Evolutionary conservation across 495 filamentous ascomycete species (phyloP), one percentile per base, ranked within the genome.

Genomic region (Neurospora sp.): DNA sequence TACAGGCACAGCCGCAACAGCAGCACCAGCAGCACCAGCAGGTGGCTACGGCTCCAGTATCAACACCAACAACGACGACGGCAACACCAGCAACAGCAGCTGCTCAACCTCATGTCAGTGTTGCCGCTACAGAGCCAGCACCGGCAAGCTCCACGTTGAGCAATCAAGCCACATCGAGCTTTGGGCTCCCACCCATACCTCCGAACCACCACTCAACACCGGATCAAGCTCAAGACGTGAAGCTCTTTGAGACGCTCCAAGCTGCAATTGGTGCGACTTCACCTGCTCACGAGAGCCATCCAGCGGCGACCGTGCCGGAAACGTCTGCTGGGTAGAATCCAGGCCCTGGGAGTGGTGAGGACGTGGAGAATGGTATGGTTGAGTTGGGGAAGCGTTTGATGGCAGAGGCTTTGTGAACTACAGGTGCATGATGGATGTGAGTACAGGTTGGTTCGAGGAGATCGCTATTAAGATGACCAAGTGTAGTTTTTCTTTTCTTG

Each of bases 171-270:
- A 37, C 54, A 18, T 39, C 39, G 23, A 37, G 71, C 20, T 66
- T 73, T 38, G 60, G 44, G 2, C 70, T 74, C 8, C 77, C 75
- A 20, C 75, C 76, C 12, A 76, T 78, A 69, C 77, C 77, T 11
- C 77, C 77, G 5, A 79, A 79, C 54, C 77, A 78, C 46, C 77
- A 79, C 70, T 75, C 77, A n/a, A 75, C 76, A 9, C 77, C 76
- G 6, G 78, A 80, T 42, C 77, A 79, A n/a, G 73, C 72, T 6
- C 77, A 78, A 70, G 78, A 80, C 23, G 41, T 74, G 0, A 76
- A 77, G 39, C 38, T 80, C 16, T 76, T 75, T 31, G 78, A 77
- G 60, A 70, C 72, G 5, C 70, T 80, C 23, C 73, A 74, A 39
- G 78, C 78, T 11, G 77, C 77, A 5, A 75, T 80, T 40, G 75